Percentiles rank a stretch among this genome's conserved stretches.
phyloP scores from a whole-genome alignment of 257 asterid genomes.

The Jasminum sambac region DNA sequence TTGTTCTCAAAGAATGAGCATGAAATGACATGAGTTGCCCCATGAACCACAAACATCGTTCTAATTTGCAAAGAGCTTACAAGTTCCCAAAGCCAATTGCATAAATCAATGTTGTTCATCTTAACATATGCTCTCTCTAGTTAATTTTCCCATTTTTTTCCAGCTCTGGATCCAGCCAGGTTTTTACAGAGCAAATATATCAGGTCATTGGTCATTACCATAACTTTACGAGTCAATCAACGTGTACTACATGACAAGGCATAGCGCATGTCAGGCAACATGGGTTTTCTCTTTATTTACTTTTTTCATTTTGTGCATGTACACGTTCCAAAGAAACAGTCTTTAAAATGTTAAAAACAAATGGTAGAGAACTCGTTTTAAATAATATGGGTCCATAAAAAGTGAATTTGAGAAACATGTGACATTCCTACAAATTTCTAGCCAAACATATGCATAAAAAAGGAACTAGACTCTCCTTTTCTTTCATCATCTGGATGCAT shows the following conservation, averaged over 20 bases:
- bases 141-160: conserved; percentile 6
- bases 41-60: conserved; percentile 9
- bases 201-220: conserved; percentile 6
- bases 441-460: no score
- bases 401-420: no score
- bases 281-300: no score
- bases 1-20: background rate
- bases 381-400: no score
- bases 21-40: background rate
- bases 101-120: background rate
- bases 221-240: background rate
- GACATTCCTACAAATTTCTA: no score
- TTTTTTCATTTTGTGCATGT: no score
- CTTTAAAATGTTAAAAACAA: no score
- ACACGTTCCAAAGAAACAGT: no score
- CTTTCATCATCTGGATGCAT: background rate
- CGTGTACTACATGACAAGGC: background rate
- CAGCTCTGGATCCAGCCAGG: background rate
- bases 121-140: background rate
- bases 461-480: background rate
- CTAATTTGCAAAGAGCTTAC: background rate
- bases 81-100: background rate
- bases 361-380: no score
- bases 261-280: background rate
- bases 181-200: background rate